Evolutionary conservation across 805 yeast genomes (phyloP).

Genomic region (Torulaspora microellipsoides): DNA sequence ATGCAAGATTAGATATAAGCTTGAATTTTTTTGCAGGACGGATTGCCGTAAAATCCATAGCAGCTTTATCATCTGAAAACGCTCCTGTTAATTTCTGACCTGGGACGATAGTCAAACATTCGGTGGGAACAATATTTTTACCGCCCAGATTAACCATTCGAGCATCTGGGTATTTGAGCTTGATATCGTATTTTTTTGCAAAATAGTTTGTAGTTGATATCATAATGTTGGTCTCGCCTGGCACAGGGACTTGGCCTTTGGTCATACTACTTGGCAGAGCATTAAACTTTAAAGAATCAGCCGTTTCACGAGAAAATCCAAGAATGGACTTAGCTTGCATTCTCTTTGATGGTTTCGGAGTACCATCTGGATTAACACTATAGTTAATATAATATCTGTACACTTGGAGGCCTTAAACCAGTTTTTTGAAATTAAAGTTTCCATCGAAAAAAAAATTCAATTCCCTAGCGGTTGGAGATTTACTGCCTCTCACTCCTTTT

Average conservation of each 20-base stretch:
- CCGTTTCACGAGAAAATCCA: slow-evolving; percentile 22
- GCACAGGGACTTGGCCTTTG: slow-evolving; percentile 7
- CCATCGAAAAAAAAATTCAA: slow-evolving; percentile 18
- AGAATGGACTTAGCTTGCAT: slow-evolving; percentile 17
- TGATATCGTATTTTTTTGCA: slow-evolving; percentile 17
- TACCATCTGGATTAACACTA: slow-evolving; percentile 21
- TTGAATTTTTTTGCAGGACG: slow-evolving; percentile 22
- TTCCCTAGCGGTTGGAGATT: slow-evolving; percentile 13
- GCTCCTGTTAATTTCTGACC: slow-evolving; percentile 24
- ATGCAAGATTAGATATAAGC: slow-evolving; percentile 16
- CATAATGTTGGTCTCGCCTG: slow-evolving; percentile 12
- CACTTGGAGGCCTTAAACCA: slow-evolving; percentile 20
- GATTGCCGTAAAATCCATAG: slow-evolving; percentile 21
- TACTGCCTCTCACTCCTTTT: slow-evolving; percentile 2
- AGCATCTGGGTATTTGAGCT: slow-evolving; percentile 20
- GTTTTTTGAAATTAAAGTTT: slow-evolving; percentile 14
- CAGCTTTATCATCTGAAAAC: slow-evolving; percentile 14
- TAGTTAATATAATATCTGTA: slow-evolving; percentile 23
- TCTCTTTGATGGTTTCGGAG: slow-evolving; percentile 18
- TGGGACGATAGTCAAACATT: slow-evolving; percentile 23
- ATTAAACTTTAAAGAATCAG: slow-evolving; percentile 18
- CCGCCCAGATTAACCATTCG: slow-evolving; percentile 20
- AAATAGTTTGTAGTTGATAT: slow-evolving; percentile 17
- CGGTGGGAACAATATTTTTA: slow-evolving; percentile 19
- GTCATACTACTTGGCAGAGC: slow-evolving; percentile 12